Base-by-base conservation (phyloP, 108 stramenopile genomes). In the Halocafeteria seosinensis region DNA sequence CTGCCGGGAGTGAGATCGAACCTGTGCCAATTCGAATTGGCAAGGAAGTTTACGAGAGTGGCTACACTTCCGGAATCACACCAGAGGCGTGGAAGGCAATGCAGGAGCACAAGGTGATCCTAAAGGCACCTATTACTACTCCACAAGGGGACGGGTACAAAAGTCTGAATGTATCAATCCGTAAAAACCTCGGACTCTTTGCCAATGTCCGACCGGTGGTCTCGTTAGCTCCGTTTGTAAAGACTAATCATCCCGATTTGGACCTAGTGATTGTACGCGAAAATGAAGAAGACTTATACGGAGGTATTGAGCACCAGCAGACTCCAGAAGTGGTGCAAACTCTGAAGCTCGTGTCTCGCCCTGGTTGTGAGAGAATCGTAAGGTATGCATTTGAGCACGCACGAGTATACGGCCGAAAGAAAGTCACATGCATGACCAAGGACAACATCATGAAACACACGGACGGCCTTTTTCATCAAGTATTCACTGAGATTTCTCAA, bases 401-500 rank as follows among this genome's bases (percentile, higher is more conserved):
- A 28, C 8, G 4, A 28, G 8, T 8, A 8, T 31, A 55, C 53
- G 32, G 32, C 53, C 53, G 53, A 28, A 55, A 55, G 53, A 28
- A 31, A 28, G 53, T 55, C 30, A 55, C 53, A 31, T 4, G 8
- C 53, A 8, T 95, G 33, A 85, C 87, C 51, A 91, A 85, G 9
- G 76, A 85, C 34, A 85, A 87, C 62, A 34, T 26, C 32, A 52
- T 33, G 30, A 82, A 85, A 53, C 88, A 85, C 71, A 73, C 85
- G 0, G 82, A 88, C 60, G 87, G 93, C 37, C 83, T 89, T 69
- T 76, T 96, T 61, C 84, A 79, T 29, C 89, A 96, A 81, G 91
- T 93, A 89, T 93, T 92, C 72, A 90, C 90, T 34, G 92, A 96
- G 68, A 96, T 93, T 75, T 88, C 88, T 50, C 90, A 90, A 63